Percentiles rank a stretch among this genome's conserved stretches.
Evolutionary conservation across 2,329 filamentous ascomycete species (phyloP).

Genomic region (Clonostachys rosea): DNA sequence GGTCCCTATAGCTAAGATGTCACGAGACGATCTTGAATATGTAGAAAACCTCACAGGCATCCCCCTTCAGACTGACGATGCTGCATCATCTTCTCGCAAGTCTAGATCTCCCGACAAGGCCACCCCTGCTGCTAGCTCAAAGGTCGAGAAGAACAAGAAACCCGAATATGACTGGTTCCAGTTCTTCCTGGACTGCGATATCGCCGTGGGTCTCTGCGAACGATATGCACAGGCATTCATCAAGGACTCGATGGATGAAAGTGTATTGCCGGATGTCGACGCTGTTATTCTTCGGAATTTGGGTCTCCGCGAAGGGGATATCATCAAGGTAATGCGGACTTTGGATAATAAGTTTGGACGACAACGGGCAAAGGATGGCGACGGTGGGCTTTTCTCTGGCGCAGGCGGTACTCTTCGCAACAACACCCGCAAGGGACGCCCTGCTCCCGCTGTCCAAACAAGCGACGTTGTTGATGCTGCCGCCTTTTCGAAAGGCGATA

Average conservation of each 20-base stretch:
- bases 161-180: conserved; percentile 97
- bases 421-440: conserved; percentile 89
- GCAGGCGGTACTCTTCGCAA: conserved; percentile 88
- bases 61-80: conserved; percentile 91
- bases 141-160: conserved; percentile 55
- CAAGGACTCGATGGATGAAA: conserved; percentile 94
- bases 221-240: conserved; percentile 86
- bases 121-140: conserved; percentile 47
- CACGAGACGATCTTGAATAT: conserved; percentile 88
- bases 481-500: conserved; percentile 65
- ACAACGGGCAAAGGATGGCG: conserved; percentile 49
- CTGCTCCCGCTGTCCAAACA: conserved; percentile 79
- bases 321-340: conserved; percentile 88
- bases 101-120: conserved; percentile 27
- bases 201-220: conserved; percentile 89
- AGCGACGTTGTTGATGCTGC: conserved; percentile 85
- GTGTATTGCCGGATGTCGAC: conserved; percentile 84
- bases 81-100: conserved; percentile 76
- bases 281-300: conserved; percentile 77
- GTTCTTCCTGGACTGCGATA: conserved; percentile 91
- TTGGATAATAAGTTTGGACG: conserved; percentile 78
- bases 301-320: conserved; percentile 94
- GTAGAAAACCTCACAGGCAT: conserved; percentile 85
- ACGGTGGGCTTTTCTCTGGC: conserved; percentile 81
- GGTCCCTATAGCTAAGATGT: conserved; percentile 94